These are phyloP conservation scores for Gleditsia sinensis DNA, from an alignment of 306 rosid species.

Conservation along the genomic window DNA sequence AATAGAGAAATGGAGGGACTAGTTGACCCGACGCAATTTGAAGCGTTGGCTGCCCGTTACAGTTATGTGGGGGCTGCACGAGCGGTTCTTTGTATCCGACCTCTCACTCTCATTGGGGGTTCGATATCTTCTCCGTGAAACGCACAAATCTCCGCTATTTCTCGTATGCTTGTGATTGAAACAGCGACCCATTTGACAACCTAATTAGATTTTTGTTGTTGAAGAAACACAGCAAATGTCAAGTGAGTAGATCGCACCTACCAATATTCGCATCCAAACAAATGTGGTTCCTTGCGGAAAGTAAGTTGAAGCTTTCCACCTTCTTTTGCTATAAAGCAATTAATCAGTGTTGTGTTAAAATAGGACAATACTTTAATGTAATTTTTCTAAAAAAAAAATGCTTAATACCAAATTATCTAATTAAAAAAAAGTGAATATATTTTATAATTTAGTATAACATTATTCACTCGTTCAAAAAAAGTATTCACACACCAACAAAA, in stretches of 20 bases:
- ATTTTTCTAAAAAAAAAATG: too few relatives aligned
- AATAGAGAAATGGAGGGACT: not conserved
- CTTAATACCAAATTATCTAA: too few relatives aligned
- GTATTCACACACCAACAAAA: too few relatives aligned
- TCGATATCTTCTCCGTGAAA: not conserved
- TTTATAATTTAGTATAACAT: too few relatives aligned
- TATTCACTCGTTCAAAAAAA: too few relatives aligned
- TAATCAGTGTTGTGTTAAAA: not conserved
- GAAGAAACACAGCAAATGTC: not conserved
- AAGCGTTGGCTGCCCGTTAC: not conserved
- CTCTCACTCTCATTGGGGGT: slow-evolving; percentile 23
- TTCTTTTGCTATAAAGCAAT: too few relatives aligned
- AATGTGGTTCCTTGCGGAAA: not conserved
- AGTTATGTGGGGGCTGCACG: not conserved
- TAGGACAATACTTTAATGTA: too few relatives aligned
- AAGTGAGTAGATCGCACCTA: not conserved
- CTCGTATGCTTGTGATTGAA: not conserved
- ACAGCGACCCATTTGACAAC: not conserved
- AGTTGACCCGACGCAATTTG: not conserved
- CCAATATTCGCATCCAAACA: not conserved
- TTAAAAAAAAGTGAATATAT: too few relatives aligned
- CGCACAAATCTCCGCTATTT: not conserved
- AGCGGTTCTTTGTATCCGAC: slow-evolving; percentile 21
- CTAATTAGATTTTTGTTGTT: not conserved
- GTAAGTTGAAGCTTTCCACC: not conserved